phyloP scores from a whole-genome alignment of 2,329 filamentous ascomycete genomes.

The Ophiostoma sp. region DNA sequence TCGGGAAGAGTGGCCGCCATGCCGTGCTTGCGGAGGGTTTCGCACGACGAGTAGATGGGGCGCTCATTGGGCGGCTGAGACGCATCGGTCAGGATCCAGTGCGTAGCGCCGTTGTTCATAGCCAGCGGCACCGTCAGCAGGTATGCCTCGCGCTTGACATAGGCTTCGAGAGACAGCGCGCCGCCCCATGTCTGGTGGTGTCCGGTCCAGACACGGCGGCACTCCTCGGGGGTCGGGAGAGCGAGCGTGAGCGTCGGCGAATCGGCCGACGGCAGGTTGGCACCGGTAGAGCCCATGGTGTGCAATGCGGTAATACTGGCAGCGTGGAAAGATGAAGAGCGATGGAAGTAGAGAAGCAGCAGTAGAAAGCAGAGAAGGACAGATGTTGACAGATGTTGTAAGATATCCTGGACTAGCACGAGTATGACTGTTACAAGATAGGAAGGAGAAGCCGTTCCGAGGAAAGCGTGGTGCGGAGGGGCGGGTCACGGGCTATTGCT shows the following conservation, averaged over 20 bases:
- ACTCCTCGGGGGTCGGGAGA: slow-evolving; percentile 53
- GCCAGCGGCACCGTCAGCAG: slow-evolving; percentile 55
- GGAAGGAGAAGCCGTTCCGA: slow-evolving; percentile 19
- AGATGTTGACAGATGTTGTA: too few species aligned
- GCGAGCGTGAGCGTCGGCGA: slow-evolving; percentile 44
- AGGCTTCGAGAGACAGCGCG: slow-evolving; percentile 49
- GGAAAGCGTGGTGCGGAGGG: background rate
- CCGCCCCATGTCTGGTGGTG: slow-evolving; percentile 56
- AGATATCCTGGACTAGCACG: background rate
- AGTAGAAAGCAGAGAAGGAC: background rate
- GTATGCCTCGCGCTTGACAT: slow-evolving; percentile 54
- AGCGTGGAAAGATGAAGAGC: background rate
- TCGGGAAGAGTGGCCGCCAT: slow-evolving; percentile 28
- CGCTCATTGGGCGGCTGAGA: slow-evolving; percentile 38
- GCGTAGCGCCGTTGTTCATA: slow-evolving; percentile 51
- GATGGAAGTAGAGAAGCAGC: background rate
- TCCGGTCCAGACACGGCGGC: slow-evolving; percentile 47
- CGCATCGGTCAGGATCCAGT: slow-evolving; percentile 58
- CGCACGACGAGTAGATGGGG: slow-evolving; percentile 58
- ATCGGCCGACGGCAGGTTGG: slow-evolving; percentile 33
- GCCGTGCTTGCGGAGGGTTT: slow-evolving; percentile 57
- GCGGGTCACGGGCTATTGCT: slow-evolving; percentile 3
- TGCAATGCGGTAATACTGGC: background rate
- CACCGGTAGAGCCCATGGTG: slow-evolving; percentile 31
- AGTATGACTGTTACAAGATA: slow-evolving; percentile 10